phyloP scores from a whole-genome alignment of 73 alveolate genomes.

The Halteria grandinella region DNA sequence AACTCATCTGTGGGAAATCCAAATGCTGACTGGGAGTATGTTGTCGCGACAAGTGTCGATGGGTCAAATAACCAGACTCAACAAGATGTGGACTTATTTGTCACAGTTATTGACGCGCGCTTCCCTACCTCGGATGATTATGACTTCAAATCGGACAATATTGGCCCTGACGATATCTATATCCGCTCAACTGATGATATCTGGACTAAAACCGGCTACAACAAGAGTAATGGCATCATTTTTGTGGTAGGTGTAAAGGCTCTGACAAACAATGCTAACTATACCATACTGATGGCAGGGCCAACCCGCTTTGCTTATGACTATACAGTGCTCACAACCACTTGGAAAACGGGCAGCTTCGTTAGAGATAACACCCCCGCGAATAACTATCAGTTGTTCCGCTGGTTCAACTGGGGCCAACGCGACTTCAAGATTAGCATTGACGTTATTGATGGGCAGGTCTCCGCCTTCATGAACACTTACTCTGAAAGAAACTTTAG shows the following conservation, averaged over 20 bases:
- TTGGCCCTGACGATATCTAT: slow-evolving; percentile 23
- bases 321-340: slow-evolving; percentile 12
- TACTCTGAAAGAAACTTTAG: background rate
- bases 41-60: background rate
- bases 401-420: slow-evolving; percentile 43
- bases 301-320: slow-evolving; percentile 1
- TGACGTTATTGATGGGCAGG: slow-evolving; percentile 28
- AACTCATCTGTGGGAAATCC: slow-evolving; percentile 18
- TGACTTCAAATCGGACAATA: slow-evolving; percentile 34
- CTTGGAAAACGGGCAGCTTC: background rate
- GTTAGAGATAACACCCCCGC: background rate
- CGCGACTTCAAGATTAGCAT: slow-evolving; percentile 26
- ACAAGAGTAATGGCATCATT: slow-evolving; percentile 17
- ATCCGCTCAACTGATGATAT: background rate
- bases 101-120: slow-evolving; percentile 39
- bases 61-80: background rate
- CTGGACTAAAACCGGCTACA: slow-evolving; percentile 16
- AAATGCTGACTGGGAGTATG: slow-evolving; percentile 24
- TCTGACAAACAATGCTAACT: slow-evolving; percentile 5
- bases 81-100: slow-evolving; percentile 50
- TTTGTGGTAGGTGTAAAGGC: slow-evolving; percentile 43
- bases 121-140: slow-evolving; percentile 33
- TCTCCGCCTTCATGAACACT: slow-evolving; percentile 12
- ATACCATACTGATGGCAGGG: slow-evolving; percentile 33
- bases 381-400: slow-evolving; percentile 12